Percentiles rank a stretch among this genome's conserved stretches.
Evolutionary conservation across 2,329 filamentous ascomycete species (phyloP).

Genomic region (Cercospora zeae-maydis): DNA sequence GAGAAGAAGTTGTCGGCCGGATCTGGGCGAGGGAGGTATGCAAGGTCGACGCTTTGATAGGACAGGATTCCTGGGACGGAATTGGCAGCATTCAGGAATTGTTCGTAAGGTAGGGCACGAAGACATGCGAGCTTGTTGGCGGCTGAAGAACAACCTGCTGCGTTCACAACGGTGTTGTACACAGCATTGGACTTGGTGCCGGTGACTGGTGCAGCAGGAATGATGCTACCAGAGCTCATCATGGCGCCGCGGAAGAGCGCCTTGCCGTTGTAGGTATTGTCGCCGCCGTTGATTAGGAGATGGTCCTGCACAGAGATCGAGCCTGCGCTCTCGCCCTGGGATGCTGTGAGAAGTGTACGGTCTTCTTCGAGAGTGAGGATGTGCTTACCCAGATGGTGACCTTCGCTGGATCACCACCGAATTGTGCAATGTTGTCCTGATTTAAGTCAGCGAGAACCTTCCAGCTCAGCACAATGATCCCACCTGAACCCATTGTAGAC

Average conservation of each 20-base stretch:
- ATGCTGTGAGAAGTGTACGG: background rate
- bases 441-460: background rate
- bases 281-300: slow-evolving; percentile 68
- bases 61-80: slow-evolving; percentile 66
- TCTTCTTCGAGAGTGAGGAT: background rate
- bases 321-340: slow-evolving; percentile 40
- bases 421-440: slow-evolving; percentile 53
- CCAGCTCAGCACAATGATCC: background rate
- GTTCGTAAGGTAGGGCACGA: slow-evolving; percentile 15
- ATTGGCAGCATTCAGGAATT: slow-evolving; percentile 61
- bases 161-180: slow-evolving; percentile 18
- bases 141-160: slow-evolving; percentile 29
- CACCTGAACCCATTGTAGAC: slow-evolving; percentile 34
- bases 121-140: slow-evolving; percentile 15
- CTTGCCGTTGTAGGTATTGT: slow-evolving; percentile 71
- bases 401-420: slow-evolving; percentile 58
- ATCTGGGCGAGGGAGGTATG: slow-evolving; percentile 72
- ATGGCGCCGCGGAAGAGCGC: slow-evolving; percentile 72
- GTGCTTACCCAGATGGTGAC: slow-evolving; percentile 67
- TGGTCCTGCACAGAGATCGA: slow-evolving; percentile 71
- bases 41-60: slow-evolving; percentile 61
- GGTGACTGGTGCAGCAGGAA: slow-evolving; percentile 51
- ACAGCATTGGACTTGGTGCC: slow-evolving; percentile 19
- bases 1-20: slow-evolving; percentile 54
- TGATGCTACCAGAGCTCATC: slow-evolving; percentile 68